Base-by-base conservation (phyloP, 192 early-diverging fungal species). In the Coemansia sp. region DNA sequence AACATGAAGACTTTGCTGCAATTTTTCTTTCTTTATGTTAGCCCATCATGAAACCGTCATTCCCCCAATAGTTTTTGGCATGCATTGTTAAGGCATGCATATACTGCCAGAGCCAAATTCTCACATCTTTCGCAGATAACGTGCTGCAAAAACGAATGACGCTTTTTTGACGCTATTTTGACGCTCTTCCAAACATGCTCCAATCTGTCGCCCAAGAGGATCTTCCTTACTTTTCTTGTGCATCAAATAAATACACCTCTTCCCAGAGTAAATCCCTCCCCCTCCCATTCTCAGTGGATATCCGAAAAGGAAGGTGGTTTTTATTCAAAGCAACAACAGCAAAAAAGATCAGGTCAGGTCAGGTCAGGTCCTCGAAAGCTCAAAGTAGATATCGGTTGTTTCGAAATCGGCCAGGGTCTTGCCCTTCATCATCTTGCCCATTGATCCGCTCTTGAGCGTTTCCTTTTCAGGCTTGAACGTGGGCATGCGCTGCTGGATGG, bases 341-440 rank as follows among this genome's bases (percentile, higher is more conserved):
- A n/a, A 21, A 56, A 56, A 56, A 4, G 5, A 26, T n/a, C n/a
- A n/a, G n/a, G n/a, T n/a, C n/a, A n/a, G n/a, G n/a, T n/a, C n/a
- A 2, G 4, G 4, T 56, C n/a, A 56, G 3, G 56, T 58, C 35
- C 56, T 58, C 5, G 56, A 58, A 6, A 58, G 34, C 34, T 58
- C 56, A 58, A 58, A 58, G 35, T 58, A 58, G 15, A 58, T 58
- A 16, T 58, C 34, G 56, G 56, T 58, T 30, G 33, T 16, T 58
- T 58, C 56, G 56, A 36, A 58, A 38, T 58, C 56, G 5, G 56
- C 56, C 30, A 58, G 56, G 15, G 56, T 58, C 56, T 58, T 58
- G 16, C 35, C 56, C 18, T 58, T 58, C 33, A 20, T 58, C 56
- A 58, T 58, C 56, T 58, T 58, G 12, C 56, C 56, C 56, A 58